Evolutionary conservation across 2,329 filamentous ascomycete genomes (phyloP).

Genomic region (Curvularia sp.): DNA sequence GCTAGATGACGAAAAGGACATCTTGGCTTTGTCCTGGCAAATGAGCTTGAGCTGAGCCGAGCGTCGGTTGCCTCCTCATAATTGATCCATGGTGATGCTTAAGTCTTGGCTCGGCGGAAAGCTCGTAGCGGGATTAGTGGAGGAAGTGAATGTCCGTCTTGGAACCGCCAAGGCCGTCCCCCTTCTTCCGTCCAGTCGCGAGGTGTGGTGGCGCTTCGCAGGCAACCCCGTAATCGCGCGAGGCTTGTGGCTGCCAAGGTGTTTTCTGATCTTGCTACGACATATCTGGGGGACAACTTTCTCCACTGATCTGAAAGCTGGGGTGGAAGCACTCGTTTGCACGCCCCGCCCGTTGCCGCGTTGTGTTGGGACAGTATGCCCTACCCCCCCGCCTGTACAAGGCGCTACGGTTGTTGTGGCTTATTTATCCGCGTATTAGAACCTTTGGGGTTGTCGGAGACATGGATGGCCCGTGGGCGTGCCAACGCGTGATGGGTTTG

Average conservation of each 20-base stretch:
- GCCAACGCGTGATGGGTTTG: conserved; percentile 19
- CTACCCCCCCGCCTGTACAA: conserved; percentile 14
- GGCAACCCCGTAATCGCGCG: too few relatives aligned
- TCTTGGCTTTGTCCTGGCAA: conserved; percentile 15
- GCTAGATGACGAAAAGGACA: conserved; percentile 10
- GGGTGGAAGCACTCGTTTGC: not conserved
- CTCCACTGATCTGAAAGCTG: conserved; percentile 6
- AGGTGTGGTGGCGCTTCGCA: not conserved
- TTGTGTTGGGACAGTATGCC: not conserved
- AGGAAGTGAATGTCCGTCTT: conserved; percentile 26
- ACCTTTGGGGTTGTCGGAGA: conserved; percentile 10
- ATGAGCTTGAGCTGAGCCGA: conserved; percentile 10
- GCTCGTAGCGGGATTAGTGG: conserved; percentile 25
- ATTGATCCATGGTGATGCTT: conserved; percentile 10
- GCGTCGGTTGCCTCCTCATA: not conserved
- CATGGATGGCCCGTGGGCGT: conserved; percentile 21
- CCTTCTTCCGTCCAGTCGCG: conserved; percentile 27
- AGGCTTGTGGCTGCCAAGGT: not conserved
- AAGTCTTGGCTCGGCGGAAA: conserved; percentile 19
- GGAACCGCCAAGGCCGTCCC: conserved; percentile 27
- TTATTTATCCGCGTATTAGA: conserved; percentile 33
- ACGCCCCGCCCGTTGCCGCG: not conserved
- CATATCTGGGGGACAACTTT: conserved; percentile 5
- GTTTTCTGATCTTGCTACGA: too few relatives aligned
- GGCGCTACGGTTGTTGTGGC: conserved; percentile 25